These are phyloP conservation scores for Oryza glumipatula DNA, from an alignment of 176 grass and related monocot genomes.

Conservation along the genomic window DNA sequence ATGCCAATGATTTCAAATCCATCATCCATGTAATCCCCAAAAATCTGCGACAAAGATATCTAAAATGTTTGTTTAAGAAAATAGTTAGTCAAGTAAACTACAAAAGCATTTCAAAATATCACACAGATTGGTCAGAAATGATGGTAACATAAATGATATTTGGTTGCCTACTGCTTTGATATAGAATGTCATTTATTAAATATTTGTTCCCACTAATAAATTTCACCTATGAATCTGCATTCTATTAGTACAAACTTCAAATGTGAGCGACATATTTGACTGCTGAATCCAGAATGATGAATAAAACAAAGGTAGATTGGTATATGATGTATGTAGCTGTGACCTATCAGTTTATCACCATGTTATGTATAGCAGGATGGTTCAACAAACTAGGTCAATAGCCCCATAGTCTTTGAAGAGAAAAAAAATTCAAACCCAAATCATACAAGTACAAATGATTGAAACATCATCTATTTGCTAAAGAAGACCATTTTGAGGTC, in stretches of 20 bases:
- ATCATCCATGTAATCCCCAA: constrained; percentile 10
- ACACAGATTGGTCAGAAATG: neutral
- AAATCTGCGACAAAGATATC: neutral
- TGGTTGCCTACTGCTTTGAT: neutral
- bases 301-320: neutral
- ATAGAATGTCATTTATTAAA: constrained; percentile 21
- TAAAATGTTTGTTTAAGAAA: neutral
- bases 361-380: neutral
- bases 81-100: neutral
- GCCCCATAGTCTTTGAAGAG: neutral
- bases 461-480: neutral
- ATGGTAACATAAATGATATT: constrained; percentile 4
- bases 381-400: constrained; percentile 1
- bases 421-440: constrained; percentile 21
- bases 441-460: neutral
- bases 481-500: constrained; percentile 21
- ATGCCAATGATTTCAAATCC: constrained; percentile 18
- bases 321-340: neutral
- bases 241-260: constrained; percentile 4
- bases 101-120: constrained; percentile 12
- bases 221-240: constrained; percentile 1
- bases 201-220: neutral
- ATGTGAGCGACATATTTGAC: constrained; percentile 16
- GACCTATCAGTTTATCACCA: neutral
- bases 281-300: neutral